Evolutionary conservation across 257 asterid species (phyloP).

Genomic region (Primulina huaijiensis): DNA sequence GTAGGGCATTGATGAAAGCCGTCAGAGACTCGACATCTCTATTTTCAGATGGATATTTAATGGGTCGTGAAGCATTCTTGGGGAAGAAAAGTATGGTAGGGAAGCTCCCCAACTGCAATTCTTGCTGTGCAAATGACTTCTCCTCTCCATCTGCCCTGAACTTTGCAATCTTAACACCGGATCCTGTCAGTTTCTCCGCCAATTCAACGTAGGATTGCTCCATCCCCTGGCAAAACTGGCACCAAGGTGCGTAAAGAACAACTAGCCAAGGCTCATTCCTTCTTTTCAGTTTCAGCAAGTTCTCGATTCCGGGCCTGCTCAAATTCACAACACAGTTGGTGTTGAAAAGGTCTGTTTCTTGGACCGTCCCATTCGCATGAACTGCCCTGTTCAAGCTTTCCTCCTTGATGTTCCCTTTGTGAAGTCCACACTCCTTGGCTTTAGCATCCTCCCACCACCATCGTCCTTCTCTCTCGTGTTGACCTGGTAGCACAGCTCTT

Average conservation of each 20-base stretch:
- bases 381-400: slow-evolving; percentile 24
- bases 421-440: slow-evolving; percentile 58
- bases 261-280: slow-evolving; percentile 48
- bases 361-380: slow-evolving; percentile 32
- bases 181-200: slow-evolving; percentile 51
- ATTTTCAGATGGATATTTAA: slow-evolving; percentile 70
- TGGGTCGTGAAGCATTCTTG: slow-evolving; percentile 53
- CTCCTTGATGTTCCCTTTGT: slow-evolving; percentile 47
- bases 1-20: slow-evolving; percentile 69
- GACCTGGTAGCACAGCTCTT: slow-evolving; percentile 50
- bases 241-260: slow-evolving; percentile 55
- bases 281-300: slow-evolving; percentile 35
- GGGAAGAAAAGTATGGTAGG: slow-evolving; percentile 77
- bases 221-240: slow-evolving; percentile 75
- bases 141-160: slow-evolving; percentile 81
- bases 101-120: slow-evolving; percentile 65
- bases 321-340: slow-evolving; percentile 29
- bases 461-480: slow-evolving; percentile 56
- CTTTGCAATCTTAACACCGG: slow-evolving; percentile 67
- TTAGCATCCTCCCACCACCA: slow-evolving; percentile 70
- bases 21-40: slow-evolving; percentile 70
- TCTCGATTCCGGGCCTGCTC: slow-evolving; percentile 47
- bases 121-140: slow-evolving; percentile 62
- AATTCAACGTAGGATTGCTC: slow-evolving; percentile 63
- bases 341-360: slow-evolving; percentile 29